Conservation (phyloP, 164 flowering plant species). For the Vitis labrusca region DNA sequence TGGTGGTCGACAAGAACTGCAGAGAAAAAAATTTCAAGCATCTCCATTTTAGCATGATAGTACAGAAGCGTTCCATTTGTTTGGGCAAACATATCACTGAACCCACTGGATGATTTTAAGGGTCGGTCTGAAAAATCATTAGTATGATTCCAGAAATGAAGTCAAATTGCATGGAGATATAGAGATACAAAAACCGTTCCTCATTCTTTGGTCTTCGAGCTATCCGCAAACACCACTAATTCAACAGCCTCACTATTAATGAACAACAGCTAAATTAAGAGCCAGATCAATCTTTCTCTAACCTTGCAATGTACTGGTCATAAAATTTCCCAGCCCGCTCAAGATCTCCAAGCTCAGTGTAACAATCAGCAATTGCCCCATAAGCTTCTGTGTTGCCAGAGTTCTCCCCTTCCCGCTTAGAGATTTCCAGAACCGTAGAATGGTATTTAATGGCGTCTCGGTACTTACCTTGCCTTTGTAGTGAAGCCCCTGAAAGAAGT, state of each 20-base stretch:
- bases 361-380: constrained; percentile 97
- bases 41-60: too few species aligned
- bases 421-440: constrained; percentile 73
- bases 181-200: too few species aligned
- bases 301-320: constrained; percentile 76
- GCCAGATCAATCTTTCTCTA: constrained; percentile 54
- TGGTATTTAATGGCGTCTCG: constrained; percentile 88
- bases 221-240: too few species aligned
- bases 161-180: too few species aligned
- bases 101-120: too few species aligned
- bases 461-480: constrained; percentile 83
- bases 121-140: too few species aligned
- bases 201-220: too few species aligned
- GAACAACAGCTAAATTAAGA: not conserved
- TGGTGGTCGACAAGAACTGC: too few species aligned
- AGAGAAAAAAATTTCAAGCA: too few species aligned
- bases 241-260: not conserved
- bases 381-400: constrained; percentile 94
- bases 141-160: too few species aligned
- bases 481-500: constrained; percentile 69
- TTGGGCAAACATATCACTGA: too few species aligned
- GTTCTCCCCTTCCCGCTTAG: constrained; percentile 65
- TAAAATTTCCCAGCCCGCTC: constrained; percentile 81
- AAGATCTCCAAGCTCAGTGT: constrained; percentile 94
- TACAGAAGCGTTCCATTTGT: too few species aligned